Base-by-base conservation (phyloP, 2,329 filamentous ascomycete species). In the Pseudogymnoascus sp. region DNA sequence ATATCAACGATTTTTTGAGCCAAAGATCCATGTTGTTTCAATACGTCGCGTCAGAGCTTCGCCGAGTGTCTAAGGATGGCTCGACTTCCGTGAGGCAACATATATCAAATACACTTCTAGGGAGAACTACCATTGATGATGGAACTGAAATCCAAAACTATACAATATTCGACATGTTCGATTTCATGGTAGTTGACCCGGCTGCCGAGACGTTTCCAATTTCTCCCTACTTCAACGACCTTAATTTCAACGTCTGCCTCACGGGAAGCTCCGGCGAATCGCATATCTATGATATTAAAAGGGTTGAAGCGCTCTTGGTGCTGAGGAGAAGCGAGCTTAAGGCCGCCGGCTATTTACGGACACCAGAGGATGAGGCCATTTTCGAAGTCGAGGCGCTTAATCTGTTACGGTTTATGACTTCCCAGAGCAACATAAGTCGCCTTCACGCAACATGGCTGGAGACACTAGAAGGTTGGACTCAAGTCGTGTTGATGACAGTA, bases 111-210 rank as follows among this genome's bases (percentile, higher is more conserved):
- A 85, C 91, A 0, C 78, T 97, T n/a, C 85, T 93, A 47, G 95
- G 95, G 4, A 86, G 88, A 44, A 85, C 91, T 6, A 80, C 84
- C 10, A 78, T 86, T 16, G 83, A 88, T 13, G 85, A 84, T 64
- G 87, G 88, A 59, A 84, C 90, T 62, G 79, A 85, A 4, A 78
- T 89, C 38, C 77, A 80, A 29, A 89, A 91, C 64, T 82, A 88
- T 0, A 92, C 89, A 3, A 83, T 97, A 6, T 96, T 97, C 71
- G 92, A 97, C 67, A 81, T 97, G 21, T 95, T 96, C 70, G 95
- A 99, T 75, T 97, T 97, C 70, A 83, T 95, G 65, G 86, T 90
- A 65, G 79, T 86, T 40, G 75, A 77, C 0, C 74, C 75, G 64
- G 71, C 75, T 11, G 70, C 76, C 47, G 73, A 78, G 4, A 72